Evolutionary conservation across 441 rosid species (phyloP).

Genomic region (Eruca vesicaria): DNA sequence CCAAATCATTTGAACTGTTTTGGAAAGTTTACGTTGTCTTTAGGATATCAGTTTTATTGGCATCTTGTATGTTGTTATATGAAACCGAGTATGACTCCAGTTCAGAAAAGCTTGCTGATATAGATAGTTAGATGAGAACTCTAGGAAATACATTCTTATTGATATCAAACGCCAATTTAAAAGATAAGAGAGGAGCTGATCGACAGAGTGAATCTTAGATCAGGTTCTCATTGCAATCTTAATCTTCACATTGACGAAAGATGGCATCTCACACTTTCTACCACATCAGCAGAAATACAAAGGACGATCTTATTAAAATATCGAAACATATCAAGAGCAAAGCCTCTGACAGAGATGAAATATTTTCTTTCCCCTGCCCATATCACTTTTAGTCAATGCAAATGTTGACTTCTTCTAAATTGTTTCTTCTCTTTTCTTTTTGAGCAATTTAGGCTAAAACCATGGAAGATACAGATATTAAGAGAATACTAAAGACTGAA

Average conservation of each 20-base stretch:
- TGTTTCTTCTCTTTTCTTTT: too few species aligned
- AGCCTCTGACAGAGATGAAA: neutral
- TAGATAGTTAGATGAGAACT: neutral
- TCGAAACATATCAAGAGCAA: neutral
- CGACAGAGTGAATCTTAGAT: neutral
- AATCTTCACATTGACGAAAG: neutral
- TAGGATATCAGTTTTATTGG: neutral
- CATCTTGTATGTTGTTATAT: neutral
- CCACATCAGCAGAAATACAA: neutral
- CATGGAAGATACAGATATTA: too few species aligned
- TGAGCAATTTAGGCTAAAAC: too few species aligned
- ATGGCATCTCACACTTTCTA: neutral
- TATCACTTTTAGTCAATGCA: neutral
- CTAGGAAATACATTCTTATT: neutral
- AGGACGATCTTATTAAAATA: neutral
- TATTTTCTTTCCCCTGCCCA: neutral
- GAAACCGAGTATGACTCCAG: slow-evolving; percentile 9
- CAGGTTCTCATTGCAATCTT: neutral
- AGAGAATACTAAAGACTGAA: too few species aligned
- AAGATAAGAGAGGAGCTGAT: neutral
- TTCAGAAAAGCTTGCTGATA: neutral
- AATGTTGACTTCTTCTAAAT: neutral
- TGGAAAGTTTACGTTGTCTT: neutral
- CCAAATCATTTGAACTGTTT: neutral
- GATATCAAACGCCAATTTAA: neutral